Base-by-base conservation (phyloP, 2,329 filamentous ascomycete genomes). In the Fusarium longipes region DNA sequence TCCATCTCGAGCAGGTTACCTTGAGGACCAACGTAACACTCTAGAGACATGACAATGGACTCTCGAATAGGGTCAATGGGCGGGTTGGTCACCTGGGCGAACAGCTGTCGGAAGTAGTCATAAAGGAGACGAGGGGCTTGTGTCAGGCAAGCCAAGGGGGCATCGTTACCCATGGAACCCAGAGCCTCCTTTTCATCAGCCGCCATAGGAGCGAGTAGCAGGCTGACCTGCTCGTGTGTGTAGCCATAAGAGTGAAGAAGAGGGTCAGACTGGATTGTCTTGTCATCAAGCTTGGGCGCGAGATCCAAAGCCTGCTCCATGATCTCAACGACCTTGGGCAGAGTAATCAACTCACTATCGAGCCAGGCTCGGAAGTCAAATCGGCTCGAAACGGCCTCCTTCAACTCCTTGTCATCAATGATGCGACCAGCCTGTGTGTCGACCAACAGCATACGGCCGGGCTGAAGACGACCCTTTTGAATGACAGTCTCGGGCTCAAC, bases 121-220 rank as follows among this genome's bases (percentile, higher is more conserved):
- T 92, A 97, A 20, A 97, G 87, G 53, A 97, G 84, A 71, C 94
- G 92, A 71, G 95, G 93, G 66, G 94, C 92, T 69, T 92, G 87
- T n/a, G 95, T 92, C 77, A 98, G 84, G 79, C 93, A 97, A 52
- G 95, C 95, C 67, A 98, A 84, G 40, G 95, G 95, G 42, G 92
- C 93, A 83, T 98, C 95, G 77, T 98, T 98, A 73, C 95, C 95
- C 95, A 98, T 98, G 61, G 95, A 98, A 38, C 95, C 95, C 53
- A 98, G 86, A 40, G 95, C 95, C 80, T 98, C 95, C 82, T 98
- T 98, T 63, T 96, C 97, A 75, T 98, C 95, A 24, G 93, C 93
- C 59, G 93, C 95, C 95, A 98, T 98, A 11, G 95, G 95, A 18
- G 91, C 95, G 51, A 98, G 88, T 35, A 98, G 85, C 76, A 98